Percentiles rank a stretch among this genome's conserved stretches.
These are phyloP conservation scores for Tuber magnatum DNA, from an alignment of 495 filamentous ascomycete species.

Conservation along the genomic window DNA sequence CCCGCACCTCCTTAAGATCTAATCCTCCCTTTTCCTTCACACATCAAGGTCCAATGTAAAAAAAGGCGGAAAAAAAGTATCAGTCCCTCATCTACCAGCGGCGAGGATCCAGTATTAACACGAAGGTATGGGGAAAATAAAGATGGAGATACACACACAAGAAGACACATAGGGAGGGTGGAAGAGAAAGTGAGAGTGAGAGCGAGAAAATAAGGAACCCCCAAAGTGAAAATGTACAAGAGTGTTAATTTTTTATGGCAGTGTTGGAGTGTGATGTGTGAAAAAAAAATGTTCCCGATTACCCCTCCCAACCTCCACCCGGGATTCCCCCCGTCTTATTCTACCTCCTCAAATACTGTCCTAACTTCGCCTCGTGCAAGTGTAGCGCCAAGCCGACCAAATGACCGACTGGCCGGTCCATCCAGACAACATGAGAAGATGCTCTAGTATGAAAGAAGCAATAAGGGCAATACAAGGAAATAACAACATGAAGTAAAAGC, in stretches of 20 bases:
- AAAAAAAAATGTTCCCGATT: neutral
- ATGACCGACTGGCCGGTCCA: neutral
- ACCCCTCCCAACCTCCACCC: neutral
- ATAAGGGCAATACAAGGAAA: conserved; percentile 4
- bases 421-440: conserved; percentile 3
- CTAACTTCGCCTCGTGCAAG: neutral
- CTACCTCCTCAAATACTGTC: neutral
- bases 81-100: conserved; percentile 2
- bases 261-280: neutral
- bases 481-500: conserved; percentile 13
- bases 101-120: neutral
- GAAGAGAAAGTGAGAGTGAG: neutral
- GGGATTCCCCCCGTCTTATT: neutral
- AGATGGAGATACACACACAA: neutral
- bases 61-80: neutral
- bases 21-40: neutral
- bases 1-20: neutral
- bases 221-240: conserved; percentile 1
- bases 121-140: neutral
- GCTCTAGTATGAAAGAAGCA: conserved; percentile 4
- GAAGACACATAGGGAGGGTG: neutral
- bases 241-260: neutral
- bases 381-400: neutral
- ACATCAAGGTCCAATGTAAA: neutral
- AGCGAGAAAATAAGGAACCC: neutral